These are phyloP conservation scores for Carallia pectinifolia DNA, from an alignment of 345 rosid genomes.

Conservation along the genomic window DNA sequence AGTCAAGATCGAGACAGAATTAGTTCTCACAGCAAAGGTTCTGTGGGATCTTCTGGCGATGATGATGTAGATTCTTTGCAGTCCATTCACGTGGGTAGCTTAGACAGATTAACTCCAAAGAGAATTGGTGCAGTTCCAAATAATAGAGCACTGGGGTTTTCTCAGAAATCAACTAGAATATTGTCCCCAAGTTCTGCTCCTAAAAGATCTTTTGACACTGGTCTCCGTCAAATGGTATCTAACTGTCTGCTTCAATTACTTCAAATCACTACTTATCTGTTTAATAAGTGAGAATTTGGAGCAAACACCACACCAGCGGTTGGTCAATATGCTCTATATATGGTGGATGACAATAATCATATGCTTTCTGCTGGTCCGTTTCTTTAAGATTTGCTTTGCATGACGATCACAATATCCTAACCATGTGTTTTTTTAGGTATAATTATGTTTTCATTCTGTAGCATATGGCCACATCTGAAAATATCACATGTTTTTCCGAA, in stretches of 20 bases:
- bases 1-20: conserved; percentile 84
- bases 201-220: conserved; percentile 70
- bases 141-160: conserved; percentile 60
- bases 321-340: not conserved
- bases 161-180: conserved; percentile 54
- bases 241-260: conserved; percentile 5
- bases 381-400: not conserved
- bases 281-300: not conserved
- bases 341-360: not conserved
- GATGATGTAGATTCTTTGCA: conserved; percentile 76
- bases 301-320: too few species aligned
- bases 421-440: not conserved
- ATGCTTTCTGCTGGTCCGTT: not conserved
- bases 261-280: not conserved
- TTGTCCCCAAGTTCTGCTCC: conserved; percentile 79
- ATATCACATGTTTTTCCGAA: not conserved
- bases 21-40: conserved; percentile 82
- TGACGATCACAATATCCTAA: not conserved
- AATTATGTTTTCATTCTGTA: not conserved
- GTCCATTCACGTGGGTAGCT: conserved; percentile 50
- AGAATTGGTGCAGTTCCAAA: conserved; percentile 53
- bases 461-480: not conserved
- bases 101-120: conserved; percentile 49
- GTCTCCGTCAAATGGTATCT: conserved; percentile 81
- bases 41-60: conserved; percentile 90